Base-by-base conservation (phyloP, 2,329 filamentous ascomycete species). In the Parascedosporium putredinis region DNA sequence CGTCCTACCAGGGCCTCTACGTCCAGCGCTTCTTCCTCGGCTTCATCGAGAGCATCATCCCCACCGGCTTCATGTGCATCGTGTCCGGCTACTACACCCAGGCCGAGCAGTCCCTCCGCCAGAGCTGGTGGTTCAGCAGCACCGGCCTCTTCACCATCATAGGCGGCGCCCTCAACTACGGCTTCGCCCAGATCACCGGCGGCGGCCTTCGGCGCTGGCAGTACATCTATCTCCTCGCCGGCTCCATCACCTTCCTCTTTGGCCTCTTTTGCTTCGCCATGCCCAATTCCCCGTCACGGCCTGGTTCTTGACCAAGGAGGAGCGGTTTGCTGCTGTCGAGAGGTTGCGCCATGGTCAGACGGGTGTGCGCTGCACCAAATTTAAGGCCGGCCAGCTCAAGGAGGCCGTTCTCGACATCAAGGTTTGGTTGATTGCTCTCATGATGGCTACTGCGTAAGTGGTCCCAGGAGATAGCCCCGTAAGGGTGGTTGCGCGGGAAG, bases 171-270 rank as follows among this genome's bases (percentile, higher is more conserved):
- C 63, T 85, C 46, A 84, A 84, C 63, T 86, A 84, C 59, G 83
- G 73, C 3, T 84, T 85, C 58, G 80, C 78, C 0, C 80, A 84
- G 60, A 78, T 86, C 45, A 64, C 59, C 0, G 67, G 71, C 1
- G 78, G 77, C 0, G 59, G 64, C 0, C 63, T 85, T 38, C 73
- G 69, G 38, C 67, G 74, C 3, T 88, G 83, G 83, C 82, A 86
- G 65, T 85, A 84, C 56, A 82, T 86, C 52, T 86, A 85, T 59
- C 67, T 86, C 12, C 66, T 86, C 16, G 80, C 81, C 1, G 82
- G 82, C 0, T 69, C 68, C 0, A 57, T 86, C 46, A 86, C 83
- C 0, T 76, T 84, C 33, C 44, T 83, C 0, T 85, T 84, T 55
- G 83, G 82, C 0, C 50, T 81, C 0, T 72, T 74, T 58, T 87